Conservation (phyloP, 139 green algal species). For the Raphidocelis subcapitata region DNA sequence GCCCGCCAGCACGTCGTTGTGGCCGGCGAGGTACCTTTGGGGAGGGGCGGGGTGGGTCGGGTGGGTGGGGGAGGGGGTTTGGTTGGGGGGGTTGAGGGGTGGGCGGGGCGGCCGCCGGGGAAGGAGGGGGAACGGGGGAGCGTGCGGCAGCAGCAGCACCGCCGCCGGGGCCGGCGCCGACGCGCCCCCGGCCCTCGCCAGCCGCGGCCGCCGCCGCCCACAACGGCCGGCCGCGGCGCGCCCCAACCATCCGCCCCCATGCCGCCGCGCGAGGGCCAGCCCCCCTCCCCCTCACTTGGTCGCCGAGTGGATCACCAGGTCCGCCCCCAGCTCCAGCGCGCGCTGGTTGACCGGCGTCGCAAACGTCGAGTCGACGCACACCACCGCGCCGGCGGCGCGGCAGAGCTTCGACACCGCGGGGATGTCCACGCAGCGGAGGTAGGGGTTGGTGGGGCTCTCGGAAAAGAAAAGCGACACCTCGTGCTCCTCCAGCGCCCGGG, state of each 20-base stretch:
- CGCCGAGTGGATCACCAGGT: slow-evolving; percentile 97
- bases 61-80: no score
- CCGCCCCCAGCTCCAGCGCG: slow-evolving; percentile 84
- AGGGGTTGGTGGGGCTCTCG: slow-evolving; percentile 99
- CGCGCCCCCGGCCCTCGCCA: no score
- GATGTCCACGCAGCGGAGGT: slow-evolving; percentile 98
- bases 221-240: no score
- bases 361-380: slow-evolving; percentile 97
- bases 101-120: no score
- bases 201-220: no score
- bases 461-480: slow-evolving; percentile 93
- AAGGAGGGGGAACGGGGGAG: no score
- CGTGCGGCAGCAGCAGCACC: no score
- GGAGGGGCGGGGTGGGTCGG: no score
- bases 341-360: slow-evolving; percentile 90
- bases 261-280: no score
- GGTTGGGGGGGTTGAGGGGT: no score
- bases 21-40: slow-evolving; percentile 93
- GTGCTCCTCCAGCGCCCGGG: slow-evolving; percentile 67
- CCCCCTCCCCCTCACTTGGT: slow-evolving; percentile 74
- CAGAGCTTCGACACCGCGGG: slow-evolving; percentile 75
- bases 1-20: slow-evolving; percentile 98
- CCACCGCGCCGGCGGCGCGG: slow-evolving; percentile 51
- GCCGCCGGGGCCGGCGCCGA: no score
- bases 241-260: no score